phyloP scores from a whole-genome alignment of 2,329 filamentous ascomycete species.

The Curvularia verruculosa region DNA sequence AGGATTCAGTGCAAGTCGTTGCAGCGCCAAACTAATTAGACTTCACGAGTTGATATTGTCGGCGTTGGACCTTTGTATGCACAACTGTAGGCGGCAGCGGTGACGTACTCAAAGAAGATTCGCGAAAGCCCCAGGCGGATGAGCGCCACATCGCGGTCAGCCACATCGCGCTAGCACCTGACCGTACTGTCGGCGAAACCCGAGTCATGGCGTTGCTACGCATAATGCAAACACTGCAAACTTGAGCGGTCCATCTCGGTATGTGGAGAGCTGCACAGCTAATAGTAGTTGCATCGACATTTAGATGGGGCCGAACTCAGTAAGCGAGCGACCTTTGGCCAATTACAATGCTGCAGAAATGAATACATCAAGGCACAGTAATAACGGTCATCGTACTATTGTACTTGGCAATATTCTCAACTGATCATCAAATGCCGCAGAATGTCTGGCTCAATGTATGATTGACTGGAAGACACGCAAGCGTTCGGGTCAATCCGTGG shows the following conservation, averaged over 20 bases:
- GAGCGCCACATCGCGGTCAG: conserved; percentile 10
- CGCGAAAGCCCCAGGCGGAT: conserved; percentile 13
- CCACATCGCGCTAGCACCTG: conserved; percentile 32
- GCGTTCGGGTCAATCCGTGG: background rate
- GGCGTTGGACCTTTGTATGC: background rate
- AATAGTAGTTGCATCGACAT: background rate
- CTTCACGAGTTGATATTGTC: background rate
- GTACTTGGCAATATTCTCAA: background rate
- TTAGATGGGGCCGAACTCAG: background rate
- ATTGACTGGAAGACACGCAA: background rate
- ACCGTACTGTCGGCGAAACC: conserved; percentile 7
- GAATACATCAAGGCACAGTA: background rate
- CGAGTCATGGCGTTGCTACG: background rate
- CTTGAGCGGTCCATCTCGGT: background rate
- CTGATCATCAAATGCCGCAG: background rate
- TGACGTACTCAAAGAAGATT: conserved; percentile 29
- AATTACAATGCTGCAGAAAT: background rate
- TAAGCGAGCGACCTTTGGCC: background rate
- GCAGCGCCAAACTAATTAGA: background rate
- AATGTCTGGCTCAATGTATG: background rate
- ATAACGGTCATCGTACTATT: background rate
- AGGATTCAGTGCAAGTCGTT: background rate
- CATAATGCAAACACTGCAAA: background rate
- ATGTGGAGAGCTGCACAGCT: background rate
- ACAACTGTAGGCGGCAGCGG: background rate